Conservation (phyloP, 495 filamentous ascomycete species). For the Trypethelium eluteriae region DNA sequence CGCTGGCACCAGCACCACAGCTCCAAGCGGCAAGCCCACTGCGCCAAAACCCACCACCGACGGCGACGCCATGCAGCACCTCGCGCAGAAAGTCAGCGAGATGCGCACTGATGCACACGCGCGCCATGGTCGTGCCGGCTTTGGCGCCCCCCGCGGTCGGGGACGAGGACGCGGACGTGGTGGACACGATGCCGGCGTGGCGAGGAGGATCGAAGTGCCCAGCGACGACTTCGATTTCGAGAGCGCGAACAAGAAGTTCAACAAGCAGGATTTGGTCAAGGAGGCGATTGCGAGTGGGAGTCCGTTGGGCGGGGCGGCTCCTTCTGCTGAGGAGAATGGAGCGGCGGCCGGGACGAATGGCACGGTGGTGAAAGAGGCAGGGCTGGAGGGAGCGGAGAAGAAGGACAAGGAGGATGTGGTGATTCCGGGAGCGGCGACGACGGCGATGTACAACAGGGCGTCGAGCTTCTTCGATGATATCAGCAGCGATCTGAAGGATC, state of each 20-base stretch:
- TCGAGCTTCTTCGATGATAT: conserved; percentile 97
- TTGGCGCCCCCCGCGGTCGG: conserved; percentile 32
- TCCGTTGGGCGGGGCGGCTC: conserved; percentile 38
- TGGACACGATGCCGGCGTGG: conserved; percentile 41
- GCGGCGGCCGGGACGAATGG: conserved; percentile 19
- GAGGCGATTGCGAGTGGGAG: conserved; percentile 76
- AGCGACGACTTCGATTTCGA: conserved; percentile 89
- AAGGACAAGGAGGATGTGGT: conserved; percentile 30
- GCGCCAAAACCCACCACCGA: conserved; percentile 30
- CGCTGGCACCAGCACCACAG: background rate
- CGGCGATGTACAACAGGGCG: conserved; percentile 67
- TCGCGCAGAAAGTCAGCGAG: conserved; percentile 78
- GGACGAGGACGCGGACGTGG: conserved; percentile 54
- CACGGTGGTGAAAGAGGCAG: conserved; percentile 25
- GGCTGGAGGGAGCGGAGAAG: conserved; percentile 26
- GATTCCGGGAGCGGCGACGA: conserved; percentile 30
- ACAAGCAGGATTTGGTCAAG: conserved; percentile 90
- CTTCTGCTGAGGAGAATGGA: conserved; percentile 4
- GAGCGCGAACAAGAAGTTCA: conserved; percentile 90
- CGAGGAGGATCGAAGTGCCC: conserved; percentile 73
- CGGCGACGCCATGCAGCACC: conserved; percentile 55
- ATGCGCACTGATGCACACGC: conserved; percentile 61
- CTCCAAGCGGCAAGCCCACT: background rate
- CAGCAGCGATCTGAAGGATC: conserved; percentile 81
- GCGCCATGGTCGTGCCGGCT: conserved; percentile 27